phyloP scores from a whole-genome alignment of 2,329 filamentous ascomycete species.

The Monosporascus sp. region DNA sequence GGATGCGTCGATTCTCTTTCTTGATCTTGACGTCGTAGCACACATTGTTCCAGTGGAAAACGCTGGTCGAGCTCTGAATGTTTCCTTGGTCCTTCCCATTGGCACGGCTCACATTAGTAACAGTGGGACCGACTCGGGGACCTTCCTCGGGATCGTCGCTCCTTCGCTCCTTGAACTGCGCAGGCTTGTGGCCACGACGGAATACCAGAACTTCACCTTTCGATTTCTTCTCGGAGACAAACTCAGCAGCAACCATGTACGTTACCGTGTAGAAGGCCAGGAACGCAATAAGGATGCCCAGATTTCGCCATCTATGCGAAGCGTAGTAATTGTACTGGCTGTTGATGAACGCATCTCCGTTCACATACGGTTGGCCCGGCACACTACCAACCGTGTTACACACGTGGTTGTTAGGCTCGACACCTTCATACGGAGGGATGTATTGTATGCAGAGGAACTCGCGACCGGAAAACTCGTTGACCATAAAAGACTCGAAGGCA shows the following conservation, averaged over 20 bases:
- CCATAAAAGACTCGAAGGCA: slow-evolving; percentile 73
- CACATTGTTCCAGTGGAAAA: slow-evolving; percentile 83
- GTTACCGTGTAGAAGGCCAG: slow-evolving; percentile 54
- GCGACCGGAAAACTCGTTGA: slow-evolving; percentile 73
- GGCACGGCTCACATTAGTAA: slow-evolving; percentile 40
- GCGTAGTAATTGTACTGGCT: slow-evolving; percentile 52
- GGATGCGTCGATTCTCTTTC: slow-evolving; percentile 65
- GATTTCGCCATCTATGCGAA: slow-evolving; percentile 63
- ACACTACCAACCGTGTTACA: slow-evolving; percentile 58
- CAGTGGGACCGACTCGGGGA: slow-evolving; percentile 41
- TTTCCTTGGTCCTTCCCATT: slow-evolving; percentile 36
- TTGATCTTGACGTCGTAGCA: slow-evolving; percentile 79
- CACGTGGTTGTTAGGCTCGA: slow-evolving; percentile 37
- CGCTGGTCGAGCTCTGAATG: slow-evolving; percentile 57
- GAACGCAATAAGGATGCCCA: slow-evolving; percentile 65
- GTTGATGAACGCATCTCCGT: slow-evolving; percentile 54
- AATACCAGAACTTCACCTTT: slow-evolving; percentile 76
- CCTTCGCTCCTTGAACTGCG: slow-evolving; percentile 54
- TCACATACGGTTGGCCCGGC: slow-evolving; percentile 46
- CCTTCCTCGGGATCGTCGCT: slow-evolving; percentile 53
- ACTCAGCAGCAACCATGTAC: slow-evolving; percentile 63
- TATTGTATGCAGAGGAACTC: slow-evolving; percentile 49
- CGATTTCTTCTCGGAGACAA: slow-evolving; percentile 61
- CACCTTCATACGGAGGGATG: slow-evolving; percentile 34
- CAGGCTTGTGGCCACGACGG: slow-evolving; percentile 61